Evolutionary conservation across 2,329 filamentous ascomycete species (phyloP), one percentile per base, ranked within the genome.

Genomic region (Elsinoe australis): DNA sequence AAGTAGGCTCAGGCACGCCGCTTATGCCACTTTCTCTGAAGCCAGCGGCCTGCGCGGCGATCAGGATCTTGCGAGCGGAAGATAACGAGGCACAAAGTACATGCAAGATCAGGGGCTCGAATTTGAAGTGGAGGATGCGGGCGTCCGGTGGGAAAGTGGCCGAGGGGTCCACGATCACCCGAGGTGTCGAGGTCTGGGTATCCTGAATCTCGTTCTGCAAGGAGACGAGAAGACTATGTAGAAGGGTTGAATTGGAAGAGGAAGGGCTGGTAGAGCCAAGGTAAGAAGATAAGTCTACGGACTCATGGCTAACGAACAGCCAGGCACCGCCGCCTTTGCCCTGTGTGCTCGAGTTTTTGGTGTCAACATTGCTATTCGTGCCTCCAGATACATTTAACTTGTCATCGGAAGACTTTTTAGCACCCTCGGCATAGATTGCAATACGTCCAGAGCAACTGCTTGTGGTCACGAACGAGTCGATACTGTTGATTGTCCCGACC

Each of bases 91-190:
- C 79, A 4, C 87, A 81, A 58, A 94, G 75, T 34, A 96, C 74
- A 57, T 96, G 90, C 1, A 96, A 77, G 56, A 95, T 95, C 89
- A 95, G 88, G 3, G 89, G 87, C 64, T 95, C 89, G 61, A 94
- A 95, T 65, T 94, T 92, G 68, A 95, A 85, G 65, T 90, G 87
- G 44, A 95, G 72, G 14, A 24, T 32, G 17, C 29, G 44, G 8
- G 21, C 26, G 26, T 29, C 28, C 31, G 19, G 47, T 6, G 22
- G 28, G 10, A 44, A 31, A 6, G 31, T 5, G 5, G 29, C 15
- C 6, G 26, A 12, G 18, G 22, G 12, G 19, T 49, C 21, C 9
- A 28, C 26, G 6, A 14, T 17, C 14, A 15, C n/a, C 9, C n/a
- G 18, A 3, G 34, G 15, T 22, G 26, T 33, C n/a, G 34, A 39